Percentiles rank a stretch among this genome's conserved stretches.
Evolutionary conservation across 352 stramenopile genomes (phyloP).

Genomic region (Phytophthora idaei): DNA sequence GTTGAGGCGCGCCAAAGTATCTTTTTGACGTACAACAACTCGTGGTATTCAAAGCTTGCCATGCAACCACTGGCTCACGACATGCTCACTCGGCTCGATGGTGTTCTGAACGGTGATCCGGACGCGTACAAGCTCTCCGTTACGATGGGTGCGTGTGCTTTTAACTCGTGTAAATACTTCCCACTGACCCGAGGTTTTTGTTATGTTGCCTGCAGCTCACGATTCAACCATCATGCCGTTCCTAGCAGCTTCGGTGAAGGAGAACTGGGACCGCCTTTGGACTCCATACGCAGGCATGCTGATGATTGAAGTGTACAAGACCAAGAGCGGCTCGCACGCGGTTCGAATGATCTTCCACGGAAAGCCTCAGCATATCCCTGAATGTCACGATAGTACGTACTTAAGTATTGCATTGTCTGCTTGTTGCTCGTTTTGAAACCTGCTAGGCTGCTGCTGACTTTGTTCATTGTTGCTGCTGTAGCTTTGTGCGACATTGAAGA

Average conservation of each 20-base stretch:
- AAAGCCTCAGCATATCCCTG: constrained; percentile 68
- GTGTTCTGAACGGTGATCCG: constrained; percentile 41
- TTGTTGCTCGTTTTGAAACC: neutral
- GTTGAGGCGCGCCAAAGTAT: constrained; percentile 70
- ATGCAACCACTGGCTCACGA: constrained; percentile 86
- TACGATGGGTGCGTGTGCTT: constrained; percentile 67
- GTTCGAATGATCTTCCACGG: constrained; percentile 81
- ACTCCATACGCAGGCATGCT: constrained; percentile 85
- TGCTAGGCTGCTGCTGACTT: constrained; percentile 7
- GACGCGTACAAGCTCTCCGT: constrained; percentile 67
- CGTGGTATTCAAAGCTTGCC: constrained; percentile 80
- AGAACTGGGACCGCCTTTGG: constrained; percentile 85
- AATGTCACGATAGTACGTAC: constrained; percentile 70
- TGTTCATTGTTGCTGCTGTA: constrained; percentile 10
- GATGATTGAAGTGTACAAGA: constrained; percentile 84
- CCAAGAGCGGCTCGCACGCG: constrained; percentile 54
- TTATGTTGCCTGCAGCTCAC: constrained; percentile 38
- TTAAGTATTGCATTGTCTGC: constrained; percentile 24
- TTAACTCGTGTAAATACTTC: neutral
- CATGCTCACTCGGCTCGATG: constrained; percentile 67
- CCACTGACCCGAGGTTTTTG: constrained; percentile 1
- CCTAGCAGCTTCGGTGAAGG: constrained; percentile 65
- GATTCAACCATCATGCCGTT: constrained; percentile 90
- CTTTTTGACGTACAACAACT: constrained; percentile 79
- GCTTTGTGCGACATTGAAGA: constrained; percentile 68